Conservation (phyloP, 805 yeast genomes). For the Saturnispora saitoi region DNA sequence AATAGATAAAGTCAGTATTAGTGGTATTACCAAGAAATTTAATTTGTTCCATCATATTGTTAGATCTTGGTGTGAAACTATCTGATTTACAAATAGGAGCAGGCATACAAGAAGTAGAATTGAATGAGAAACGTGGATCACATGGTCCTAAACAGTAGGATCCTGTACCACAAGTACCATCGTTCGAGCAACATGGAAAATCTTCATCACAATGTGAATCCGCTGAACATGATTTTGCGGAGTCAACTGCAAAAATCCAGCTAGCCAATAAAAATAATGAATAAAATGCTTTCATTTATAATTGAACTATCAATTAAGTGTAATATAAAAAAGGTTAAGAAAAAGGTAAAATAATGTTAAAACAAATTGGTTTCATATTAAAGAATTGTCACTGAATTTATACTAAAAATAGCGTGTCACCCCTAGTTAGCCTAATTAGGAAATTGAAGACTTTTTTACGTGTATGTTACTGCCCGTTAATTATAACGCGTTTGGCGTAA, state of each 20-base stretch:
- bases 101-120: constrained; percentile 70
- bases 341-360: too few species aligned
- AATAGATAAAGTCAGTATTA: constrained; percentile 60
- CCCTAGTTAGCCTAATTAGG: too few species aligned
- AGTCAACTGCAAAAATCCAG: neutral
- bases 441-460: too few species aligned
- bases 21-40: constrained; percentile 57
- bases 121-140: constrained; percentile 64
- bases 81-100: constrained; percentile 62
- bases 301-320: neutral
- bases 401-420: too few species aligned
- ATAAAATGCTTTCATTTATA: neutral
- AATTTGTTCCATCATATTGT: constrained; percentile 18
- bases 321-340: too few species aligned
- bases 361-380: too few species aligned
- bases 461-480: too few species aligned
- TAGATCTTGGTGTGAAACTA: constrained; percentile 33
- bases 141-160: constrained; percentile 78
- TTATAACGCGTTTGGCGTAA: too few species aligned
- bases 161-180: constrained; percentile 44
- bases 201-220: constrained; percentile 46
- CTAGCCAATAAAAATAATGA: neutral
- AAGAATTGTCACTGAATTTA: too few species aligned
- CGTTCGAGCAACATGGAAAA: constrained; percentile 75
- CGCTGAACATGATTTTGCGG: constrained; percentile 39